These are phyloP conservation scores for Microdochium paspali DNA, from an alignment of 2,329 filamentous ascomycete genomes.

Conservation along the genomic window DNA sequence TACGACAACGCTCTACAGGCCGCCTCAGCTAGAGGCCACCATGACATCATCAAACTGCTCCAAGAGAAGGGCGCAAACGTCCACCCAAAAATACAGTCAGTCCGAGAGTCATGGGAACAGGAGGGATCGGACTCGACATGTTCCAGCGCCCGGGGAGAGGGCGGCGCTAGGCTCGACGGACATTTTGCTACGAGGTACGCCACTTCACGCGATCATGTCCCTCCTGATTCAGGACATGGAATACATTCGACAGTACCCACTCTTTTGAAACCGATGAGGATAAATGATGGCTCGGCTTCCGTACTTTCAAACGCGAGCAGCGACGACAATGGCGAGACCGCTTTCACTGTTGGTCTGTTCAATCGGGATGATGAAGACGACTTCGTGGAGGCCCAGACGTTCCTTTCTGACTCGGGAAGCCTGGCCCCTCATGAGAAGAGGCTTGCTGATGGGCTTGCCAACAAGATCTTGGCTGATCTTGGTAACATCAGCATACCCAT, in stretches of 20 bases:
- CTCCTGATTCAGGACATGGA: not conserved
- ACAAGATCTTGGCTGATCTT: not conserved
- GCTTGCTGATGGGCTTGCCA: not conserved
- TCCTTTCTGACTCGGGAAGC: not conserved
- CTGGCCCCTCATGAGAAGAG: not conserved
- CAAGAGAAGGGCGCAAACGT: too few species aligned
- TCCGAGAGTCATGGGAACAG: too few species aligned
- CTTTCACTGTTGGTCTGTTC: not conserved
- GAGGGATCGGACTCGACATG: too few species aligned
- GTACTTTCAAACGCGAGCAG: not conserved
- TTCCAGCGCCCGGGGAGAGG: too few species aligned
- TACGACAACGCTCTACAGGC: slow-evolving; percentile 4
- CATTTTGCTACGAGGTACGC: too few species aligned
- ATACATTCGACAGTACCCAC: not conserved
- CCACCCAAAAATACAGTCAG: too few species aligned
- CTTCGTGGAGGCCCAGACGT: not conserved
- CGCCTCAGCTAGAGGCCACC: slow-evolving; percentile 4
- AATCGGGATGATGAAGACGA: not conserved
- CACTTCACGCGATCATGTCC: too few species aligned
- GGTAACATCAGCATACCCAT: not conserved
- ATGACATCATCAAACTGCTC: slow-evolving; percentile 1
- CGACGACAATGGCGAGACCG: not conserved
- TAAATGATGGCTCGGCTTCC: not conserved
- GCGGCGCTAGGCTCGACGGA: too few species aligned
- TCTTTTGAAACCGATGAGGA: not conserved